A percentile compares a stretch with the other conserved stretches of the same genome.
Evolutionary conservation across 805 yeast species (phyloP).

Genomic region (Diddensiella caesifluorescens): DNA sequence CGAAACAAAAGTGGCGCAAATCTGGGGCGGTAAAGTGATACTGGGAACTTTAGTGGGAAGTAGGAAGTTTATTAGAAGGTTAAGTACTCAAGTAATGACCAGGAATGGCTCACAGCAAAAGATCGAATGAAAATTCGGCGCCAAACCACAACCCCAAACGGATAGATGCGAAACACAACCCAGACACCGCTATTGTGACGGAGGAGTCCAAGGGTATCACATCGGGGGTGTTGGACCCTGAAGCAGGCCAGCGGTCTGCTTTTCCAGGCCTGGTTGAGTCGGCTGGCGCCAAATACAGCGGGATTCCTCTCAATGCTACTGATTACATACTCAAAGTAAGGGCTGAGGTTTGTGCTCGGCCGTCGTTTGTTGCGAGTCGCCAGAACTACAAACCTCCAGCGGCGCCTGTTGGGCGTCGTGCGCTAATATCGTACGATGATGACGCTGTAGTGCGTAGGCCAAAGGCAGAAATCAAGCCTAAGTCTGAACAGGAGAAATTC

Average conservation of each 20-base stretch:
- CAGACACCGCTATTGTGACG: too few relatives aligned
- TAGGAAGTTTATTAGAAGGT: neutral
- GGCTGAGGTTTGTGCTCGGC: constrained; percentile 13
- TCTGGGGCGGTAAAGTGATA: neutral
- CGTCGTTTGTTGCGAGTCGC: constrained; percentile 6
- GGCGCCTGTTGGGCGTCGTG: constrained; percentile 5
- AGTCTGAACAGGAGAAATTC: neutral
- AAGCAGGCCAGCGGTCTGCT: constrained; percentile 12
- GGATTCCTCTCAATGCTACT: constrained; percentile 12
- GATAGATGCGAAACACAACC: too few relatives aligned
- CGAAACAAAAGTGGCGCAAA: neutral
- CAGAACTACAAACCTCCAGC: neutral
- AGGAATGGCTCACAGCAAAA: too few relatives aligned
- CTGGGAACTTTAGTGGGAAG: neutral
- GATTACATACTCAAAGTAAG: constrained; percentile 14
- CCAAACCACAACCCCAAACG: too few relatives aligned
- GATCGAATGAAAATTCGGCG: too few relatives aligned
- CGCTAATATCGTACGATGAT: constrained; percentile 8
- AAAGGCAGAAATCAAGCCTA: neutral
- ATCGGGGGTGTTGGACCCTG: constrained; percentile 6
- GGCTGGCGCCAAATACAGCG: neutral
- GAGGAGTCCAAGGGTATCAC: constrained; percentile 1
- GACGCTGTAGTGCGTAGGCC: neutral
- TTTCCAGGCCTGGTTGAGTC: constrained; percentile 7
- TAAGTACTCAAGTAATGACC: too few relatives aligned